Base-by-base conservation (phyloP, 2,329 filamentous ascomycete species). In the Aspergillus fijiensis region DNA sequence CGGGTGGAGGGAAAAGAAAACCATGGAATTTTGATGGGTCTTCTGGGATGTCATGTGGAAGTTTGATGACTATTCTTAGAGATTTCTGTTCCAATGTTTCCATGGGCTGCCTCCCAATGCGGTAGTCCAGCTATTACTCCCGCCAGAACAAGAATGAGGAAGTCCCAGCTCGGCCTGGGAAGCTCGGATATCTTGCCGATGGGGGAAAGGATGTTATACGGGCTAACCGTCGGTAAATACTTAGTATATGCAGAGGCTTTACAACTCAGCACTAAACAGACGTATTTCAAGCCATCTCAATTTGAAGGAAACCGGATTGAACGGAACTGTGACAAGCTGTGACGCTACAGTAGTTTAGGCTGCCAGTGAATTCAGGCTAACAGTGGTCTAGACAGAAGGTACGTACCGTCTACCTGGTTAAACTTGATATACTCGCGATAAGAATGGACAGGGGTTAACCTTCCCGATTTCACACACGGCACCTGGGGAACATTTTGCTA, bases 21-120 rank as follows among this genome's bases (percentile, higher is more conserved):
- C 60, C 51, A 64, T 58, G 62, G 60, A 63, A 62, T 56, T 53
- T 23, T 51, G 21, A 62, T 62, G 60, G 62, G 60, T 60, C 62
- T 56, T 29, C 50, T 55, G 60, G 60, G 49, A 58, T 64, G 58
- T 64, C 62, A 64, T 58, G 62, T 64, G 62, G 60, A 49, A 64
- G 60, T 52, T 56, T 54, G 51, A 48, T 39, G 49, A 63, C 59
- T 63, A 63, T 62, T 59, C 59, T 61, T 62, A 63, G 61, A 50
- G 53, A 45, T 33, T 33, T 55, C 10, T 25, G 23, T 49, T 29
- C 23, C 5, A 16, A 45, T 29, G 52, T 49, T 29, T 33, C 5
- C 23, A 45, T 29, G 52, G 52, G 27, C 45, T 55, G 19, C 52
- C 33, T 35, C 39, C 39, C 39, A 45, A 45, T 45, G 39, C 39